A percentile compares a stretch with the other conserved stretches of the same genome.
Conservation (phyloP, 2,329 filamentous ascomycete species). For the Lachnellula hyalina region DNA sequence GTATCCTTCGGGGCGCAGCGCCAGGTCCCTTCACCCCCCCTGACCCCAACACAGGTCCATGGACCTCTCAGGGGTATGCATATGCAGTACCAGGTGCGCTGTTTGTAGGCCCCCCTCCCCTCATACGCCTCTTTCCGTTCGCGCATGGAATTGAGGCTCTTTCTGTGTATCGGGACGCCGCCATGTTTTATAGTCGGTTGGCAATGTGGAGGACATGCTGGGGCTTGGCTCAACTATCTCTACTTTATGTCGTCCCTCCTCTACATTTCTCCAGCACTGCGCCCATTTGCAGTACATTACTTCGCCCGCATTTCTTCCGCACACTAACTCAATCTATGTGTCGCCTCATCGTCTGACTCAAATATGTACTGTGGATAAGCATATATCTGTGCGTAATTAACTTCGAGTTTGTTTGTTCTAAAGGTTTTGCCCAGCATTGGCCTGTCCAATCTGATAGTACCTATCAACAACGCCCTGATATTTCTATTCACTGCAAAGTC, state of each 20-base stretch:
- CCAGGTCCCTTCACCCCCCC: background rate
- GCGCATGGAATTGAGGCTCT: slow-evolving; percentile 10
- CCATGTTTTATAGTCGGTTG: background rate
- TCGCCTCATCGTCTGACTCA: slow-evolving; percentile 4
- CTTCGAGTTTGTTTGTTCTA: slow-evolving; percentile 12
- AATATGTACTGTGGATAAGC: slow-evolving; percentile 17
- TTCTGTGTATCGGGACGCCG: slow-evolving; percentile 4
- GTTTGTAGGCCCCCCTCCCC: slow-evolving; percentile 3
- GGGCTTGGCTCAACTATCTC: slow-evolving; percentile 9
- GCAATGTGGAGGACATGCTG: slow-evolving; percentile 10
- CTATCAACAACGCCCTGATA: background rate
- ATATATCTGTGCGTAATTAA: slow-evolving; percentile 10
- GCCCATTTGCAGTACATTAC: slow-evolving; percentile 11
- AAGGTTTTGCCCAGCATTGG: background rate
- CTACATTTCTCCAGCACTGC: slow-evolving; percentile 7
- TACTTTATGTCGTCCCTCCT: slow-evolving; percentile 10
- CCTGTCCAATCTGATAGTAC: background rate
- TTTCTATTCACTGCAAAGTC: background rate
- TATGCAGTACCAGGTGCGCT: slow-evolving; percentile 9
- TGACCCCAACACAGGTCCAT: background rate
- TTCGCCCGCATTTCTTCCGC: slow-evolving; percentile 13
- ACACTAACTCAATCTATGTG: background rate
- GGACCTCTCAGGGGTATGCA: slow-evolving; percentile 7
- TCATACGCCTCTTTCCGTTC: background rate
- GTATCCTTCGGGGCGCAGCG: slow-evolving; percentile 10